Evolutionary conservation across 176 grass and related monocot genomes (phyloP).

Genomic region (barley (Hordeum vulgare)): DNA sequence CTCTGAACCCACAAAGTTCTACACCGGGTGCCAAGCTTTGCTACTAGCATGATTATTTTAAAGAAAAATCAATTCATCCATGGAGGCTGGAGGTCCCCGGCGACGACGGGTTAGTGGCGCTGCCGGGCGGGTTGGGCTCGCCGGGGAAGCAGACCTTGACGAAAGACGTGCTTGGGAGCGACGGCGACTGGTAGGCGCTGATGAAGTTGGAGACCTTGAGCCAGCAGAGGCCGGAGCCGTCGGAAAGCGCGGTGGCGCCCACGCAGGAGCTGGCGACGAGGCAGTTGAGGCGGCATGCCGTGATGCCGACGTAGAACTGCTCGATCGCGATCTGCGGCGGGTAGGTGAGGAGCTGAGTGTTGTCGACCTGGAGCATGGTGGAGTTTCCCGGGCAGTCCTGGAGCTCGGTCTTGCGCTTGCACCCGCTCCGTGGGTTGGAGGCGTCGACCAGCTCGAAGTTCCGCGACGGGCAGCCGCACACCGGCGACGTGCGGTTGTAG

Average conservation of each 20-base stretch:
- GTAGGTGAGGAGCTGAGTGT: conserved; percentile 91
- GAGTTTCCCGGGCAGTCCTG: conserved; percentile 63
- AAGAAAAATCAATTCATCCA: too few relatives aligned
- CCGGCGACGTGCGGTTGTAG: conserved; percentile 71
- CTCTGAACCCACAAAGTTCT: not conserved
- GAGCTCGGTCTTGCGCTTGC: conserved; percentile 42
- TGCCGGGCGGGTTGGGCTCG: not conserved
- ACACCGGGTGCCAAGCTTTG: not conserved
- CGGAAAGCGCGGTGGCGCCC: conserved; percentile 75
- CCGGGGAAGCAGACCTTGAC: conserved; percentile 86
- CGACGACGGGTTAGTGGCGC: not conserved
- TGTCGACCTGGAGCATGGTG: conserved; percentile 68
- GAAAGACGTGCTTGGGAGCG: conserved; percentile 82
- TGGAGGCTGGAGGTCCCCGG: conserved; percentile 19
- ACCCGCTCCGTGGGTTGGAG: conserved; percentile 26
- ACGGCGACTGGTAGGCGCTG: conserved; percentile 68
- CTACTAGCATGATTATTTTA: not conserved
- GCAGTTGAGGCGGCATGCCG: conserved; percentile 81
- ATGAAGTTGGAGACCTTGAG: conserved; percentile 72
- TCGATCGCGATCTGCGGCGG: conserved; percentile 53
- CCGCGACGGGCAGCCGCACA: conserved; percentile 65
- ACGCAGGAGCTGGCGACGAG: conserved; percentile 56
- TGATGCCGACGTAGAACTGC: conserved; percentile 84
- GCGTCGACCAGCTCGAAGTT: conserved; percentile 50
- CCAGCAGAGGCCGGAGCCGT: conserved; percentile 86